Evolutionary conservation across 192 early-diverging fungal species (phyloP), one percentile per base, ranked within the genome.

Genomic region (Linnemannia hyalina): DNA sequence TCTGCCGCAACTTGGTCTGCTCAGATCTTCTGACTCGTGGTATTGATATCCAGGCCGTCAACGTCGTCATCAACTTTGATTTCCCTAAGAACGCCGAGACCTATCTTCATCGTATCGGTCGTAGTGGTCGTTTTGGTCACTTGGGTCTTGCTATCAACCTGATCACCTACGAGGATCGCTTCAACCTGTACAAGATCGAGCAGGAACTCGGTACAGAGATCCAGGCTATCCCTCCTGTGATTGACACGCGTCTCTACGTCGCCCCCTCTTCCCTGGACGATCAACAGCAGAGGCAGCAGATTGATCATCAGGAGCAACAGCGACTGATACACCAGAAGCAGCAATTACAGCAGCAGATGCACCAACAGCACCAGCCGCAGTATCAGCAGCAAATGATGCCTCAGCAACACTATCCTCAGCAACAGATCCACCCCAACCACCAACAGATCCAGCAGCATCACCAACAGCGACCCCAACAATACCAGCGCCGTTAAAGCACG

Each of bases 1-100:
- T 97, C 41, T 98, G 97, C 87, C 94, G 98, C 75, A 97, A 98
- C 89, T 90, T 99, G 60, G 97, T 99, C 44, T 98, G 97, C 89
- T 98, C 98, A 49, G 98, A 99, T 88, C 89, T 99, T 74, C 91
- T 98, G 70, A 98, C 98, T 13, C 95, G 98, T 76, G 98, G 98
- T 90, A 99, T 99, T 83, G 98, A 99, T 88, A 98, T 99, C 88
- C 98, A 99, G 91, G 97, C 97, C 41, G 98, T 99, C 52, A 98
- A 98, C 87, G 97, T 99, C 29, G 98, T 99, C 68, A 98, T 99
- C 93, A 98, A 99, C 93, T 99, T 98, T 94, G 98, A 99, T 89
- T 98, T 99, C 87, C 97, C 97, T 79, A 98, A 98, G 88, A 99
- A 98, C 77, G 96, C 97, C 41, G 98, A 99, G 89, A 99, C 97